phyloP scores from a whole-genome alignment of 495 filamentous ascomycete genomes.

The Rhizodiscina lignyota region DNA sequence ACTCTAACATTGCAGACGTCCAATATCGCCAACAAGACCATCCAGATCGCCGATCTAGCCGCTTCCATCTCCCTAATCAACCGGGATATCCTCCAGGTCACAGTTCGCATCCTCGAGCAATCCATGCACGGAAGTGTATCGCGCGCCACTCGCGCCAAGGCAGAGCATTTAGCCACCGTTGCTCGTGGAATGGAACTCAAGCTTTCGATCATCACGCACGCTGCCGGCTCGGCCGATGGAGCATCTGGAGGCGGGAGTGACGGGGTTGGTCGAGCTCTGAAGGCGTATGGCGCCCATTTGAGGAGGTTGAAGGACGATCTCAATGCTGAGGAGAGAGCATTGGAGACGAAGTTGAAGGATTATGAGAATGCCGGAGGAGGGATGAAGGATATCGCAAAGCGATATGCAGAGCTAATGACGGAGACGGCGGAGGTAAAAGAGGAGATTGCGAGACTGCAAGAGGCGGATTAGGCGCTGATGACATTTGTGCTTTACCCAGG shows the following conservation, averaged over 20 bases:
- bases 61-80: conserved; percentile 10
- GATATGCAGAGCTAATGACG: conserved; percentile 13
- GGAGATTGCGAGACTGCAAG: conserved; percentile 18
- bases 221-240: conserved; percentile 7
- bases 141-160: conserved; percentile 33
- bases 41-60: conserved; percentile 9
- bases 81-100: conserved; percentile 10
- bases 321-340: conserved; percentile 8
- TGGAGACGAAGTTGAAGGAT: conserved; percentile 12
- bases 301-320: conserved; percentile 5
- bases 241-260: conserved; percentile 8
- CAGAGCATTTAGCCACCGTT: conserved; percentile 41
- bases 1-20: not conserved
- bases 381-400: conserved; percentile 15
- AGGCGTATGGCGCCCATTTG: conserved; percentile 36
- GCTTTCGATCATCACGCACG: conserved; percentile 8
- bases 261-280: conserved; percentile 38
- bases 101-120: conserved; percentile 30
- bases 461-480: no score
- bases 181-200: conserved; percentile 37
- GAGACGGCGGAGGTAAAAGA: conserved; percentile 17
- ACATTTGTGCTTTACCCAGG: no score
- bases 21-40: not conserved
- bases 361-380: conserved; percentile 17
- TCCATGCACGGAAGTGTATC: conserved; percentile 51